phyloP scores from a whole-genome alignment of 1,139 yeast genomes.

The Lodderomyces beijingensis region DNA sequence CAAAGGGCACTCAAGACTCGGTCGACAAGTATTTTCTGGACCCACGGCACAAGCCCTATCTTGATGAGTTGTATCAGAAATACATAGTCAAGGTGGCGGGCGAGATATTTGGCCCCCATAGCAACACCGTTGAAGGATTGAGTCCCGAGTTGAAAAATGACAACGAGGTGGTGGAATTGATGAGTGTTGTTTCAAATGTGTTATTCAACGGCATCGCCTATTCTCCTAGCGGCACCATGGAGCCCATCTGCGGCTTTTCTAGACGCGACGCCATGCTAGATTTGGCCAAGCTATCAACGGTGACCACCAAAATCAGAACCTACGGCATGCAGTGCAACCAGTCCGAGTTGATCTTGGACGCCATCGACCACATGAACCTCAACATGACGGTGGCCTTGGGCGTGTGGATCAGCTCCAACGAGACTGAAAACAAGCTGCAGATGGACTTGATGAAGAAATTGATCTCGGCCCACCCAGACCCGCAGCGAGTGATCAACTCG shows the following conservation, averaged over 20 bases:
- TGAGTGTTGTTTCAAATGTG: constrained; percentile 23
- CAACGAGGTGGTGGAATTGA: constrained; percentile 23
- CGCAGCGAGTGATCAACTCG: constrained; percentile 38
- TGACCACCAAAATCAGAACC: constrained; percentile 54
- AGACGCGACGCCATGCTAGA: constrained; percentile 51
- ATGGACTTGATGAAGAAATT: constrained; percentile 39
- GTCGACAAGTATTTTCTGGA: constrained; percentile 18
- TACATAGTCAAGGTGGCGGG: constrained; percentile 5
- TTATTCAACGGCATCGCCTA: constrained; percentile 57
- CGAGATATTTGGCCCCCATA: neutral
- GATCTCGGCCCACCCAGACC: constrained; percentile 41
- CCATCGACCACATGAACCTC: constrained; percentile 46
- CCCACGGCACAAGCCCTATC: constrained; percentile 8
- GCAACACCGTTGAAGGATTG: constrained; percentile 14
- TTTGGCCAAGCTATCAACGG: constrained; percentile 50
- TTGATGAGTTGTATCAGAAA: constrained; percentile 9
- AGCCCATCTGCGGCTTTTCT: constrained; percentile 50
- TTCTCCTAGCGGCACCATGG: constrained; percentile 49
- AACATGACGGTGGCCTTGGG: constrained; percentile 61
- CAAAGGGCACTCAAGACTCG: constrained; percentile 19
- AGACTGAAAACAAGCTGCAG: constrained; percentile 37
- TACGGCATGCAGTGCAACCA: constrained; percentile 67
- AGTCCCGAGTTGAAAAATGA: constrained; percentile 27
- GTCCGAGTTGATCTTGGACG: constrained; percentile 46
- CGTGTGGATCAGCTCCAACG: constrained; percentile 54